phyloP scores from a whole-genome alignment of 1,284 basidiomycete genomes.

The Leccinum discolor region DNA sequence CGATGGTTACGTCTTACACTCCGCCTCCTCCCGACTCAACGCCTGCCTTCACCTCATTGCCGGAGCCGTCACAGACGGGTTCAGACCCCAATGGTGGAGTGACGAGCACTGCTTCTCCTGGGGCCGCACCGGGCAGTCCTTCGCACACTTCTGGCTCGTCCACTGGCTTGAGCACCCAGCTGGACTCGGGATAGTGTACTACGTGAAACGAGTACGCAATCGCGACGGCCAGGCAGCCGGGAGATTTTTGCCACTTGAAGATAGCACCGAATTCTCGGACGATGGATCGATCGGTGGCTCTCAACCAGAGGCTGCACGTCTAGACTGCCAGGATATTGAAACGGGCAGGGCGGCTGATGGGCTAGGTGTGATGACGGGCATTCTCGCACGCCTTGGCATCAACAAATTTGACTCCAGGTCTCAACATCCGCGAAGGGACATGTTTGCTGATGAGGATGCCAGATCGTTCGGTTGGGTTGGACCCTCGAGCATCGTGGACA shows the following conservation, averaged over 20 bases:
- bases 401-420: slow-evolving; percentile 9
- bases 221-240: slow-evolving; percentile 7
- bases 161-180: slow-evolving; percentile 21
- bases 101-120: slow-evolving; percentile 6
- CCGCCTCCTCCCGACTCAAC: slow-evolving; percentile 29
- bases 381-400: slow-evolving; percentile 25
- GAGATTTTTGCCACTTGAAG: slow-evolving; percentile 21
- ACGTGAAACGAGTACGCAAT: slow-evolving; percentile 28
- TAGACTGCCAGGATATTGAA: slow-evolving; percentile 6
- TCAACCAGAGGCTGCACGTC: slow-evolving; percentile 5
- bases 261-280: slow-evolving; percentile 21
- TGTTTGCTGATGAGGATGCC: slow-evolving; percentile 45
- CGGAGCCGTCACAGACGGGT: slow-evolving; percentile 24
- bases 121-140: slow-evolving; percentile 9
- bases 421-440: slow-evolving; percentile 52
- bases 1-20: slow-evolving; percentile 32
- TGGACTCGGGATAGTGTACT: slow-evolving; percentile 43
- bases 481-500: slow-evolving; percentile 32
- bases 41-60: slow-evolving; percentile 28
- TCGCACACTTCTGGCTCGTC: slow-evolving; percentile 9
- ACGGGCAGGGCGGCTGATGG: neutral
- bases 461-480: slow-evolving; percentile 24
- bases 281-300: slow-evolving; percentile 7
- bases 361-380: slow-evolving; percentile 11
- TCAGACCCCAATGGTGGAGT: slow-evolving; percentile 15